Evolutionary conservation across 768 basidiomycete species (phyloP).

Genomic region (Kwoniella sp.): DNA sequence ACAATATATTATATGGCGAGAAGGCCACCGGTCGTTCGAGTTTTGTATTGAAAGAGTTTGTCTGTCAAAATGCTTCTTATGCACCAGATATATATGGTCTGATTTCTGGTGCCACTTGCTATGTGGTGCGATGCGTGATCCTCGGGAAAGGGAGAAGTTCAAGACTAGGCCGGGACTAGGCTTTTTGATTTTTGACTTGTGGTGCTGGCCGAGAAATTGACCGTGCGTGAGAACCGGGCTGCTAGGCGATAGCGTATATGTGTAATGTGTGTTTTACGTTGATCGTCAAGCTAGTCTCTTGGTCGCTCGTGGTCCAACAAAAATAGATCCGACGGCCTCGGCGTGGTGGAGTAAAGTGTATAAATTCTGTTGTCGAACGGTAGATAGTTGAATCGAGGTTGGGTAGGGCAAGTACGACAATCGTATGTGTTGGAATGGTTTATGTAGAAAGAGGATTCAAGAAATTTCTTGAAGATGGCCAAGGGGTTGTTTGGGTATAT

Average conservation of each 20-base stretch:
- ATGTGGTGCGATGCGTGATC: not conserved
- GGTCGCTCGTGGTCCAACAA: not conserved
- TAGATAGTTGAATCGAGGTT: no score
- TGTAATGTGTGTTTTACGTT: not conserved
- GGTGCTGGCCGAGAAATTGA: not conserved
- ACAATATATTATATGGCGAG: constrained; percentile 1
- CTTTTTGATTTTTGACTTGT: no score
- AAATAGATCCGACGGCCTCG: not conserved
- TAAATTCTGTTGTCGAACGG: no score
- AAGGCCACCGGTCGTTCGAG: no score
- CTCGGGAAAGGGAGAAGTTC: not conserved
- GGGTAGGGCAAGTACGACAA: no score
- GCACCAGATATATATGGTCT: no score
- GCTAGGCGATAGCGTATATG: no score
- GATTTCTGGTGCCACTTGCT: no score
- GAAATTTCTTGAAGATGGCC: not conserved
- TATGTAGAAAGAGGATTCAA: not conserved
- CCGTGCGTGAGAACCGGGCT: not conserved
- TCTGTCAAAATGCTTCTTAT: not conserved
- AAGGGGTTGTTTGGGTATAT: not conserved
- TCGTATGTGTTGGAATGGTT: no score
- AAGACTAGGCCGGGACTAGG: no score
- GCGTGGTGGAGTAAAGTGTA: no score
- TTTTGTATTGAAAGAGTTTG: not conserved
- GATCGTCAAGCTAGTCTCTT: not conserved